These are phyloP conservation scores for Candida oleophila DNA, from an alignment of 805 yeast genomes.

Conservation along the genomic window DNA sequence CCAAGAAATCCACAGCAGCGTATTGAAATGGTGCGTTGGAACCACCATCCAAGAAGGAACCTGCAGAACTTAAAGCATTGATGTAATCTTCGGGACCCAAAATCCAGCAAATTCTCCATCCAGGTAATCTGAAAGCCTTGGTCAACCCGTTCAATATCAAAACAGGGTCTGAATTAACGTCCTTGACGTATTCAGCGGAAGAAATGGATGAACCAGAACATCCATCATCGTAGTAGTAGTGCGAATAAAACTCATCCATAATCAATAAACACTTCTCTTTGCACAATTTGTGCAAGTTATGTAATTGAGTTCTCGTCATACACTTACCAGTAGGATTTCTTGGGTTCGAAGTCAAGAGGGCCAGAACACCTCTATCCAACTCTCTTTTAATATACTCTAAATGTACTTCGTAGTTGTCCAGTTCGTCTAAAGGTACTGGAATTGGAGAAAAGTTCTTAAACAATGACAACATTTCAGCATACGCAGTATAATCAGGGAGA, in stretches of 20 bases:
- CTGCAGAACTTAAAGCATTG: conserved; percentile 54
- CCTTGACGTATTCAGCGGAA: conserved; percentile 51
- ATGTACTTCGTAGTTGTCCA: conserved; percentile 57
- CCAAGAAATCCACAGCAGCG: conserved; percentile 54
- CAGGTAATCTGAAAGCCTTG: conserved; percentile 60
- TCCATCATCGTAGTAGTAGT: conserved; percentile 54
- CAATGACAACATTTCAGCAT: conserved; percentile 62
- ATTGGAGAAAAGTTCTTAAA: conserved; percentile 63
- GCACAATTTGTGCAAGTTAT: conserved; percentile 51
- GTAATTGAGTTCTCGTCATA: conserved; percentile 46
- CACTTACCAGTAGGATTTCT: conserved; percentile 62
- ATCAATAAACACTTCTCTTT: conserved; percentile 53
- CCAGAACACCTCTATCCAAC: conserved; percentile 56
- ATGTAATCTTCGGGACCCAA: conserved; percentile 62
- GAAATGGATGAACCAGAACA: conserved; percentile 53
- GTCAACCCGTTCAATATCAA: conserved; percentile 60
- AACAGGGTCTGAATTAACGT: conserved; percentile 59
- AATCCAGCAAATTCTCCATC: conserved; percentile 66
- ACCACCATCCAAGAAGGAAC: conserved; percentile 62
- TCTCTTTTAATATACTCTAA: conserved; percentile 51
- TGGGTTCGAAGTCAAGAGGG: conserved; percentile 58
- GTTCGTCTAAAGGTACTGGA: conserved; percentile 59
- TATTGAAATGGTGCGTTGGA: conserved; percentile 61
- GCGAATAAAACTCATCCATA: conserved; percentile 64
- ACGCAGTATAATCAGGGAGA: conserved; percentile 64